Percentiles rank a stretch among this genome's conserved stretches.
Conservation (phyloP, 139 green algal species). For the Chlamydomonas sphaeroides region DNA sequence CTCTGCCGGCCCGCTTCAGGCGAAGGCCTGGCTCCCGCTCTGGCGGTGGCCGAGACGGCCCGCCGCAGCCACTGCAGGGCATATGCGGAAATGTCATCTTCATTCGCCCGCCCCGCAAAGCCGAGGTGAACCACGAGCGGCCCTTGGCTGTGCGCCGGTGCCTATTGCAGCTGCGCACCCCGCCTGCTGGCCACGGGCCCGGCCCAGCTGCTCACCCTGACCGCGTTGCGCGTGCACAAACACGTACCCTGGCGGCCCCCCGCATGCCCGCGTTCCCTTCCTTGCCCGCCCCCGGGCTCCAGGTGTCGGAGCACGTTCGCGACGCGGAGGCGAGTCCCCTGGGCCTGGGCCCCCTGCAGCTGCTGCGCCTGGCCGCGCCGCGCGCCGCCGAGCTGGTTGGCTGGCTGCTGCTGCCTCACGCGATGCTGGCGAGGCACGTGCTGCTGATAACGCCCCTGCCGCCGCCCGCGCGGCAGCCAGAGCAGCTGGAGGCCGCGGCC, state of each 20-base stretch:
- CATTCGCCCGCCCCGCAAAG: neutral
- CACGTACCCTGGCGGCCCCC: too few relatives aligned
- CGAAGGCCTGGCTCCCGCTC: neutral
- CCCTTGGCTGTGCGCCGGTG: too few relatives aligned
- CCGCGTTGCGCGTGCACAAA: too few relatives aligned
- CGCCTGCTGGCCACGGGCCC: too few relatives aligned
- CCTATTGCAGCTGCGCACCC: too few relatives aligned
- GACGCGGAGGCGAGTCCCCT: conserved; percentile 2
- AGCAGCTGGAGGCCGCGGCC: neutral
- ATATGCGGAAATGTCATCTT: conserved; percentile 13
- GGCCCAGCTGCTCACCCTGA: too few relatives aligned
- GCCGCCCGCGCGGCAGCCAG: neutral
- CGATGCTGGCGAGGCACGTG: neutral
- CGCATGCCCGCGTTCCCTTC: neutral
- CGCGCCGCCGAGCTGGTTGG: neutral
- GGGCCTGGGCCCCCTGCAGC: neutral
- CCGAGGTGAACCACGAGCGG: conserved; percentile 1
- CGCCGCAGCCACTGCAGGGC: too few relatives aligned
- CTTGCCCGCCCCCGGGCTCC: neutral
- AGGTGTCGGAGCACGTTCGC: conserved; percentile 30
- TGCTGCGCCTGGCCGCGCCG: neutral
- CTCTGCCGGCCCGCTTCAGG: too few relatives aligned
- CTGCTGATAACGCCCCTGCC: conserved; percentile 7
- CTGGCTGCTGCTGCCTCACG: conserved; percentile 20
- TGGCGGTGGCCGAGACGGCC: neutral